Base-by-base conservation (phyloP, 805 yeast genomes). In the Spathaspora passalidarum region DNA sequence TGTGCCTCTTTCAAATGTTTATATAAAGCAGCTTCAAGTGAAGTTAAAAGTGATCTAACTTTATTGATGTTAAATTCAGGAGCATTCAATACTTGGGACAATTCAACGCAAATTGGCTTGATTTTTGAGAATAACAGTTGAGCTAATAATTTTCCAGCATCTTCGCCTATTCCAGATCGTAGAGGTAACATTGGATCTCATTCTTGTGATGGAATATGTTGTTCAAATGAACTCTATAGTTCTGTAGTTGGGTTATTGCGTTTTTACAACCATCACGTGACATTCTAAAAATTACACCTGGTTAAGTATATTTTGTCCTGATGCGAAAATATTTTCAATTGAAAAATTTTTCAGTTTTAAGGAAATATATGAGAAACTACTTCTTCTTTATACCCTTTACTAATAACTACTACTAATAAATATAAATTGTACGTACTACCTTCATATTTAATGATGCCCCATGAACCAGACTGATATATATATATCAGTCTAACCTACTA, bases 31-130 rank as follows among this genome's bases (percentile, higher is more conserved):
- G 41, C n/a, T 44, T 47, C 47, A 25, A 40, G 36, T 10, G 16
- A 34, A 25, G 29, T 40, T 8, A 17, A 20, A 20, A 47, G 38
- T 32, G 50, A 40, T 21, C 22, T 44, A 9, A 47, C 39, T 35
- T 37, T 47, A 23, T 25, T 19, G 11, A 19, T 32, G 2, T 43
- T 41, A 5, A 51, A 36, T 2, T 35, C 25, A 3, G 61, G 53
- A 13, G 38, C 39, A n/a, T 53, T 46, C 5, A 64, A 56, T 17
- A 55, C 39, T 43, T 55, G 56, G 1, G 67, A 57, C 26, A 70
- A 50, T 25, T 55, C 55, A 32, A 64, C 60, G 40, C 75, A 71
- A 9, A 40, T 16, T 0, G 70, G 69, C 40, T 65, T 65, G 22
- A 69, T 46, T 39, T 45, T 45, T 7, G 35, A 42, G 49, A 71